phyloP scores from a whole-genome alignment of 805 yeast genomes.

The Pichia nanzhaoensis region DNA sequence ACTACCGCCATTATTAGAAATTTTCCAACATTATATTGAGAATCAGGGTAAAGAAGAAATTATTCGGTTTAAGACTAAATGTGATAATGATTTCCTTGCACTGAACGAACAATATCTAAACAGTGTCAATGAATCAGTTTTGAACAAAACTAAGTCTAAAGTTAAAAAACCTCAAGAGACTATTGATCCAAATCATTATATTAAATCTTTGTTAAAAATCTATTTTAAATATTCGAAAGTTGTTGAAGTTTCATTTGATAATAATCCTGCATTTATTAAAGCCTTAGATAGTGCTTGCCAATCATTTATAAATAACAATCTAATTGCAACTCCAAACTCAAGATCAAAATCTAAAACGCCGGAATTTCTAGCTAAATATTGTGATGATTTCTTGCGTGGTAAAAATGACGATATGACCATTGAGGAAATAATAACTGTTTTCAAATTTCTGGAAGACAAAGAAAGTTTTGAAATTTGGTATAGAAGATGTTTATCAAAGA shows the following conservation, averaged over 20 bases:
- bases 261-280: slow-evolving; percentile 71
- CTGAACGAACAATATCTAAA: slow-evolving; percentile 3
- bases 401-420: slow-evolving; percentile 72
- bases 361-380: slow-evolving; percentile 82
- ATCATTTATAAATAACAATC: slow-evolving; percentile 72
- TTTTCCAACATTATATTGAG: slow-evolving; percentile 68
- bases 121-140: neutral
- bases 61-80: slow-evolving; percentile 41
- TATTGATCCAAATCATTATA: slow-evolving; percentile 69
- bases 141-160: slow-evolving; percentile 2
- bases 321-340: slow-evolving; percentile 64
- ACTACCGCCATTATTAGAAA: slow-evolving; percentile 66
- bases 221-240: slow-evolving; percentile 61
- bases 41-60: slow-evolving; percentile 55
- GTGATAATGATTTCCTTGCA: slow-evolving; percentile 14
- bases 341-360: slow-evolving; percentile 74
- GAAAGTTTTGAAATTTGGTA: slow-evolving; percentile 94
- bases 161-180: slow-evolving; percentile 7
- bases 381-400: slow-evolving; percentile 76
- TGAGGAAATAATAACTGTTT: slow-evolving; percentile 79
- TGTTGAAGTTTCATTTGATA: slow-evolving; percentile 60
- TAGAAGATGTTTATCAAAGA: slow-evolving; percentile 79
- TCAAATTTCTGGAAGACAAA: slow-evolving; percentile 85
- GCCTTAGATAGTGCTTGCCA: slow-evolving; percentile 88
- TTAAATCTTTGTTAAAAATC: slow-evolving; percentile 66